These are phyloP conservation scores for Yamadazyma mexicana DNA, from an alignment of 1,139 yeast species.

Conservation along the genomic window DNA sequence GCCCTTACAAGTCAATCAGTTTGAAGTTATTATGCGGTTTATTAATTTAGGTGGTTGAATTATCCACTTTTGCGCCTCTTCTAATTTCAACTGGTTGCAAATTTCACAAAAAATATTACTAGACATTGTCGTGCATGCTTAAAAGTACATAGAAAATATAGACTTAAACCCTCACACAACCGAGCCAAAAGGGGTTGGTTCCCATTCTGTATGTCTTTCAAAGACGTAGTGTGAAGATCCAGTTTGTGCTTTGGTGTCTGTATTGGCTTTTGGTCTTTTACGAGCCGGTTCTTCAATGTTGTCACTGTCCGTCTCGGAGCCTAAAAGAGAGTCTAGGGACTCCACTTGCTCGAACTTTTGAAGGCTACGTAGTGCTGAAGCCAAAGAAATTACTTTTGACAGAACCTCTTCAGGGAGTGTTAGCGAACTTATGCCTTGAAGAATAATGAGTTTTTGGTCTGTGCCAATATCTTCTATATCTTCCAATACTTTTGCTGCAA, in stretches of 20 bases:
- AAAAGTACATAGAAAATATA: neutral
- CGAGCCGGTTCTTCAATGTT: slow-evolving; percentile 1
- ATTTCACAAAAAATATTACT: slow-evolving; percentile 2
- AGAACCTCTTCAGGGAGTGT: neutral
- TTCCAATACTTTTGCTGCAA: slow-evolving; percentile 1
- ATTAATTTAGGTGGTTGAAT: slow-evolving; percentile 27
- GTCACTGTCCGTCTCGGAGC: neutral
- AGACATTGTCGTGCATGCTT: neutral
- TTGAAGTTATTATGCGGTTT: slow-evolving; percentile 39
- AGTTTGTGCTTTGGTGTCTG: slow-evolving; percentile 8
- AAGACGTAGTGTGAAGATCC: slow-evolving; percentile 20
- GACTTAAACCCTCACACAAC: slow-evolving; percentile 4
- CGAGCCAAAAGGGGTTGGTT: slow-evolving; percentile 36
- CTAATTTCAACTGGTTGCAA: no score
- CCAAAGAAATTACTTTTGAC: neutral
- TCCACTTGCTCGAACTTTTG: slow-evolving; percentile 9
- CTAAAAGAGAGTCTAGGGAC: slow-evolving; percentile 11
- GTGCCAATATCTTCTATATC: slow-evolving; percentile 1
- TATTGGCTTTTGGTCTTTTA: slow-evolving; percentile 2
- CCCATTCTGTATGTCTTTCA: slow-evolving; percentile 31
- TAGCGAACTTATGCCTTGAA: slow-evolving; percentile 4
- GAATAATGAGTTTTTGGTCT: slow-evolving; percentile 2
- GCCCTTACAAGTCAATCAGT: slow-evolving; percentile 45
- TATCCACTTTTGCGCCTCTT: no score
- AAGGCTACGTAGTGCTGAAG: neutral